Conservation (phyloP, 176 grass and related monocot species). For the Puya raimondii region DNA sequence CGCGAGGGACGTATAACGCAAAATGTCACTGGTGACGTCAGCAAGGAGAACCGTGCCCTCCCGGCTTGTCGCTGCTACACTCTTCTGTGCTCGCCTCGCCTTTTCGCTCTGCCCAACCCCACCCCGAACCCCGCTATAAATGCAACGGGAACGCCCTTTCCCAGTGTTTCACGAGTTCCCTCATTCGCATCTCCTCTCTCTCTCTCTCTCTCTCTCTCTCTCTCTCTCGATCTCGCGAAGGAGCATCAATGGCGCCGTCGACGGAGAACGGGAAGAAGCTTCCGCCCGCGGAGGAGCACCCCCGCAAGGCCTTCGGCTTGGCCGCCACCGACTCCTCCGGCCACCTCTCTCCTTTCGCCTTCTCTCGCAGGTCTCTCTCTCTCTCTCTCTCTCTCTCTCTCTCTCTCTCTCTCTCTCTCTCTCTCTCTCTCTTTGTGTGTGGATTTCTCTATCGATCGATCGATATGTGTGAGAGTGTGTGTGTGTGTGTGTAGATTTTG, state of each 20-base stretch:
- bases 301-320: constrained; percentile 41
- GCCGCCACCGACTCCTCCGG: constrained; percentile 49
- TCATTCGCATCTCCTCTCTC: background rate
- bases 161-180: background rate
- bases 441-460: too few relatives aligned
- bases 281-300: constrained; percentile 23
- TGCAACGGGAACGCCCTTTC: background rate
- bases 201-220: background rate
- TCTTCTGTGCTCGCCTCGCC: too few relatives aligned
- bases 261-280: constrained; percentile 11
- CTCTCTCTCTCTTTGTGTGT: too few relatives aligned
- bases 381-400: background rate
- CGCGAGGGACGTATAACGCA: too few relatives aligned
- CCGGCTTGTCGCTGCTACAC: too few relatives aligned
- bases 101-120: too few relatives aligned
- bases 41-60: too few relatives aligned
- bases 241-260: constrained; percentile 2
- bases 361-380: constrained; percentile 38
- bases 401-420: too few relatives aligned
- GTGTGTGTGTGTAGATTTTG: too few relatives aligned
- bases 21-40: too few relatives aligned
- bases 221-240: background rate
- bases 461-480: too few relatives aligned
- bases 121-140: background rate
- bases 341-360: constrained; percentile 42